A percentile compares a stretch with the other conserved stretches of the same genome.
These are phyloP conservation scores for Neurospora sp. DNA, from an alignment of 495 filamentous ascomycete genomes.

Conservation along the genomic window DNA sequence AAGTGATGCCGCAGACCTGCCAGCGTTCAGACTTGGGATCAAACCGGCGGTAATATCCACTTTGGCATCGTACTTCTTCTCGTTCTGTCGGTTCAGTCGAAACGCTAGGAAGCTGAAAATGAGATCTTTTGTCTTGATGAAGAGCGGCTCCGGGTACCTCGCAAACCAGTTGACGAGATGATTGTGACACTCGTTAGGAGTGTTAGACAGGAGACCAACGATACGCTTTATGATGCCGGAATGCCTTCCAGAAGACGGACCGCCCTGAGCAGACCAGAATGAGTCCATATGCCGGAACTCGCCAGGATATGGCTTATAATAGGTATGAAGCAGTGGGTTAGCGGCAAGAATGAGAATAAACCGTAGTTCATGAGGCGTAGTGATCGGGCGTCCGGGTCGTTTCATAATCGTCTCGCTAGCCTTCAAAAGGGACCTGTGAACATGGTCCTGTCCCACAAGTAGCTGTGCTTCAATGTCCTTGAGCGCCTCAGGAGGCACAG, in stretches of 20 bases:
- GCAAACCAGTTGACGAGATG: constrained; percentile 82
- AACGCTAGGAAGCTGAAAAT: constrained; percentile 75
- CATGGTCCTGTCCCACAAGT: constrained; percentile 56
- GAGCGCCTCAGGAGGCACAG: constrained; percentile 21
- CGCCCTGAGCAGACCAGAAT: neutral
- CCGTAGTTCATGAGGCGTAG: constrained; percentile 58
- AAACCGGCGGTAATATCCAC: constrained; percentile 53
- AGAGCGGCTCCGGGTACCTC: constrained; percentile 55
- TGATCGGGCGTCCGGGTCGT: constrained; percentile 64
- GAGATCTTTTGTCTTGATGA: constrained; percentile 66
- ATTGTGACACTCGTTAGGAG: constrained; percentile 67
- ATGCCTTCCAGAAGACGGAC: constrained; percentile 44
- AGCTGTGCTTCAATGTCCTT: constrained; percentile 50
- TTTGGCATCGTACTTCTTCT: constrained; percentile 49
- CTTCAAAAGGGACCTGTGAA: constrained; percentile 64
- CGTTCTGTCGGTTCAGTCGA: constrained; percentile 63
- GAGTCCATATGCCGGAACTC: constrained; percentile 18
- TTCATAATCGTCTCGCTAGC: constrained; percentile 79
- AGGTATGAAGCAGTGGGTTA: constrained; percentile 65
- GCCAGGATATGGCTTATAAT: constrained; percentile 26
- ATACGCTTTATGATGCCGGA: constrained; percentile 84
- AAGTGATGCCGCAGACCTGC: constrained; percentile 50
- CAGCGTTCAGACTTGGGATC: constrained; percentile 58
- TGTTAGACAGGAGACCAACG: constrained; percentile 68
- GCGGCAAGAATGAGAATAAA: constrained; percentile 75